Percentiles rank a stretch among this genome's conserved stretches.
These are phyloP conservation scores for Daldinia grandis DNA, from an alignment of 495 filamentous ascomycete genomes.

Conservation along the genomic window DNA sequence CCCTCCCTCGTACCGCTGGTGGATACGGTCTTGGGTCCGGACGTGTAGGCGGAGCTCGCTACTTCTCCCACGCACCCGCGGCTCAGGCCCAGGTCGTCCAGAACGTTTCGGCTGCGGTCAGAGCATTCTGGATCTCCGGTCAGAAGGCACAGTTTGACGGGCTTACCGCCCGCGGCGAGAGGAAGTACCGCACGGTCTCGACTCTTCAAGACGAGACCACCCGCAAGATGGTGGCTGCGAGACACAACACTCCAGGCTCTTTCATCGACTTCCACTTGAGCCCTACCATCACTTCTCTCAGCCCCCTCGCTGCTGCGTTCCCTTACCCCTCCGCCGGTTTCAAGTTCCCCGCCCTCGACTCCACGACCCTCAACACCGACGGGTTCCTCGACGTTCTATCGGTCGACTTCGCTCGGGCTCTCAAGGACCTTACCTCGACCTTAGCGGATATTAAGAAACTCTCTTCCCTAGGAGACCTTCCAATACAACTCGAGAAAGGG, in stretches of 20 bases:
- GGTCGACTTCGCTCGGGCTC: constrained; percentile 84
- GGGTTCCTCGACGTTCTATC: constrained; percentile 85
- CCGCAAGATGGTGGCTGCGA: constrained; percentile 64
- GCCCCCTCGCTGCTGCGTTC: constrained; percentile 61
- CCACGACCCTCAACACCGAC: constrained; percentile 72
- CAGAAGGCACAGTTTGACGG: constrained; percentile 87
- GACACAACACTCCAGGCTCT: constrained; percentile 71
- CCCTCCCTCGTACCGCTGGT: constrained; percentile 82
- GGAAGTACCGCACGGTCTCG: constrained; percentile 76
- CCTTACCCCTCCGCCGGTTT: constrained; percentile 46
- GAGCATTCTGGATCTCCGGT: constrained; percentile 88
- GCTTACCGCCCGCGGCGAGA: constrained; percentile 72
- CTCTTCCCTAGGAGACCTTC: constrained; percentile 79
- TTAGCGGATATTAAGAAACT: constrained; percentile 84
- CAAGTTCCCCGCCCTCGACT: constrained; percentile 47
- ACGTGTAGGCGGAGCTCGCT: constrained; percentile 75
- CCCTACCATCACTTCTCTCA: constrained; percentile 86
- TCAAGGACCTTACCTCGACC: constrained; percentile 82
- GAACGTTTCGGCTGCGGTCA: constrained; percentile 89
- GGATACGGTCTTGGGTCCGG: constrained; percentile 80
- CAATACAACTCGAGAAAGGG: constrained; percentile 72
- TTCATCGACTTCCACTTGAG: constrained; percentile 85
- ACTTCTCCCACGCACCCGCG: constrained; percentile 88
- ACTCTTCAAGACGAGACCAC: constrained; percentile 73
- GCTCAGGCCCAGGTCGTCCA: constrained; percentile 89